Evolutionary conservation across 228 moss, liverwort and hornwort genomes (phyloP), one percentile per base, ranked within the genome.

Genomic region (Sphagnum magellanicum): DNA sequence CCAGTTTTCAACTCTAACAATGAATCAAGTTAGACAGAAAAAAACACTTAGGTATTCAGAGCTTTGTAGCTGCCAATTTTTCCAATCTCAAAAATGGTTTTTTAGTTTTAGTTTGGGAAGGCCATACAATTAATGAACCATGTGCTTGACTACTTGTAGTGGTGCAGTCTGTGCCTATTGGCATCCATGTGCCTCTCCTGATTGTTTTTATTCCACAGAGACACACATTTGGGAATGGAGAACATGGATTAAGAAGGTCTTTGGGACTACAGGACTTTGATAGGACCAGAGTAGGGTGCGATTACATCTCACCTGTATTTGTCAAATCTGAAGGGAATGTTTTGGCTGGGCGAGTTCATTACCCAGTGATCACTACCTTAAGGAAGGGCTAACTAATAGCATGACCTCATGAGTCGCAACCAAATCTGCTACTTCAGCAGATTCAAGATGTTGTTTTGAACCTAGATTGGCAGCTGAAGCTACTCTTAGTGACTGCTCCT

Each of bases 131-230:
- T 55, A 47, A 16, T 14, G 67, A 73, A 67, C 90, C 94, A 70
- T 81, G 84, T 51, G 74, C 71, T 62, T 83, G 98, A 63, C 76
- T 94, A 70, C 89, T 75, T 60, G 67, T 82, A 65, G 63, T 98
- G 50, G 77, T 92, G 68, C 79, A 83, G 76, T 72, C 64, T 71
- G 71, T 98, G 52, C 79, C 89, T 58, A 83, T 85, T 66, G 93
- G 88, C 77, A 79, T 76, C 16, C 85, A 85, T 66, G 72, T 98
- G 60, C 98, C 98, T 67, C 83, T 94, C 63, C 87, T 98, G 49
- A 71, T 98, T 61, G 64, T 94, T 50, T 91, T 91, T 65, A 77
- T 83, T 15, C 83, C 83, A 32, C 63, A 55, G 63, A 76, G 73
- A 86, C 71, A 68, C 52, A 72, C 77, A 58, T 70, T 57, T 14